Percentiles rank a stretch among this genome's conserved stretches.
Conservation (phyloP, 805 yeast species). For the Cyberlindnera subsufficiens region DNA sequence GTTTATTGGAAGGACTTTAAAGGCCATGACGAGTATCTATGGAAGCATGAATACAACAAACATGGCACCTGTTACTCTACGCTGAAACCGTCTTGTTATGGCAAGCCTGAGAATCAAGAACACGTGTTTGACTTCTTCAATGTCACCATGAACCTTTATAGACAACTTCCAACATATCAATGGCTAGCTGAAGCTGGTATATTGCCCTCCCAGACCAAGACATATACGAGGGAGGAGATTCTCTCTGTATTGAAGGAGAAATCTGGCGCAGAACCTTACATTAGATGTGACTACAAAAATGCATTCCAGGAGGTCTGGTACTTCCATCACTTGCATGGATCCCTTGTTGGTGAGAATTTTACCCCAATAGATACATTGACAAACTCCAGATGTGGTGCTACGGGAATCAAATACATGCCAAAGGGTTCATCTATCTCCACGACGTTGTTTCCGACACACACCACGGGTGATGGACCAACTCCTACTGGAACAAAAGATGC, state of each 20-base stretch:
- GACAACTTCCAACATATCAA: slow-evolving; percentile 57
- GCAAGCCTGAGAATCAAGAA: slow-evolving; percentile 19
- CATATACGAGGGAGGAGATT: slow-evolving; percentile 54
- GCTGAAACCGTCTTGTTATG: slow-evolving; percentile 66
- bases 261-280: slow-evolving; percentile 52
- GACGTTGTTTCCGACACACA: slow-evolving; percentile 20
- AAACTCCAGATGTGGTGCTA: slow-evolving; percentile 57
- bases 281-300: slow-evolving; percentile 50
- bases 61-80: slow-evolving; percentile 93
- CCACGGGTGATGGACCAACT: slow-evolving; percentile 9
- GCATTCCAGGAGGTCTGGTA: slow-evolving; percentile 61
- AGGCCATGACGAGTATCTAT: slow-evolving; percentile 61
- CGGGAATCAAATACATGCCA: slow-evolving; percentile 63
- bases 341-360: slow-evolving; percentile 61
- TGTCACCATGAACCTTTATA: slow-evolving; percentile 51
- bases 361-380: slow-evolving; percentile 53
- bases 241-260: slow-evolving; percentile 43
- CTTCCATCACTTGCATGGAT: slow-evolving; percentile 69
- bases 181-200: slow-evolving; percentile 68
- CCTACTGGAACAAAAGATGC: slow-evolving; percentile 25
- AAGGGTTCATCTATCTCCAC: slow-evolving; percentile 20
- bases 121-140: slow-evolving; percentile 66
- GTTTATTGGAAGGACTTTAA: slow-evolving; percentile 68
- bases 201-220: slow-evolving; percentile 50
- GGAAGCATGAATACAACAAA: slow-evolving; percentile 92